phyloP scores from a whole-genome alignment of 169 alveolate genomes.

The Perkinsus chesapeaki region DNA sequence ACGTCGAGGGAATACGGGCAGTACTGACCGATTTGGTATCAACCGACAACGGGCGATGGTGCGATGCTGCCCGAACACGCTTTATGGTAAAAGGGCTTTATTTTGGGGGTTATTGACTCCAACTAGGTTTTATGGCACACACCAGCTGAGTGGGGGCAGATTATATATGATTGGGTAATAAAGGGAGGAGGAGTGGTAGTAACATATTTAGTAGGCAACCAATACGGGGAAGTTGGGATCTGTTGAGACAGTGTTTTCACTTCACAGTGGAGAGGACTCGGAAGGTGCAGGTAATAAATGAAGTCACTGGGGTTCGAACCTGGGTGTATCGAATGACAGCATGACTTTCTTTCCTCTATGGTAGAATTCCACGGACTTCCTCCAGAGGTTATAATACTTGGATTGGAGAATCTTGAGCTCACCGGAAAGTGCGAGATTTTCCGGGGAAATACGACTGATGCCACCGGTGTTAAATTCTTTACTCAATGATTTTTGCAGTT shows the following conservation, averaged over 20 bases:
- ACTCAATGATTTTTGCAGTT: background rate
- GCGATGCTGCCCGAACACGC: background rate
- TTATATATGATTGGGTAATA: background rate
- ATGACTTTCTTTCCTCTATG: background rate
- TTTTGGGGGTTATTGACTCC: background rate
- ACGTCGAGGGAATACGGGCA: background rate
- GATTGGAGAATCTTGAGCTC: background rate
- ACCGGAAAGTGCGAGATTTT: background rate
- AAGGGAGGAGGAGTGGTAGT: background rate
- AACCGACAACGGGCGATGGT: background rate
- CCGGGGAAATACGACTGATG: background rate
- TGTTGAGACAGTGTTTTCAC: background rate
- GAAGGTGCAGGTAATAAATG: background rate
- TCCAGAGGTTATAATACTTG: background rate
- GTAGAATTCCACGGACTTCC: background rate
- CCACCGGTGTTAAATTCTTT: background rate
- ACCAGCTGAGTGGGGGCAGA: background rate
- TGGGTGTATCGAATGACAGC: background rate
- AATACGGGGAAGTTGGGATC: background rate
- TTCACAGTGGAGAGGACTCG: background rate
- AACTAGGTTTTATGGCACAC: background rate
- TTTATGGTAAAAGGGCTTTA: background rate
- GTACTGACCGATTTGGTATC: background rate
- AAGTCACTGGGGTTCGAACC: background rate
- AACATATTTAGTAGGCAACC: background rate